phyloP scores from a whole-genome alignment of 139 green algal genomes.

The Closterium sp. region DNA sequence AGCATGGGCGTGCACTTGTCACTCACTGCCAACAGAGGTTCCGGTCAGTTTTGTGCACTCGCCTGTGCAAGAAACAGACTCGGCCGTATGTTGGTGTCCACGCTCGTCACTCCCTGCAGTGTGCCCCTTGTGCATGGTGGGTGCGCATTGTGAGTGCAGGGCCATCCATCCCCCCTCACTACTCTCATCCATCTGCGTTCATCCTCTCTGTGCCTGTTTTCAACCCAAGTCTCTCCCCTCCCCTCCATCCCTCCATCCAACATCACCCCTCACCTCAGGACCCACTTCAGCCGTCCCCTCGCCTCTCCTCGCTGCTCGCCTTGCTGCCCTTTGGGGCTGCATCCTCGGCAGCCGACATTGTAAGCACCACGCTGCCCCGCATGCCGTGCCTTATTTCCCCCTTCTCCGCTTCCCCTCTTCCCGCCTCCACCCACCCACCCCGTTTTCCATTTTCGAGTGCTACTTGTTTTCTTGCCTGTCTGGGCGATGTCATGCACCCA shows the following conservation, averaged over 20 bases:
- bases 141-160: too few species aligned
- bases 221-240: too few species aligned
- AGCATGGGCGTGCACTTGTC: not conserved
- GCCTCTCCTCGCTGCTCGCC: not conserved
- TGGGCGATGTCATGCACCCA: not conserved
- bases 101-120: too few species aligned
- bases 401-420: not conserved
- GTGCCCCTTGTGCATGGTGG: too few species aligned
- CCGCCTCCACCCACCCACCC: not conserved
- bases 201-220: not conserved
- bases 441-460: not conserved
- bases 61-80: too few species aligned
- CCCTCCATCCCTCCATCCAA: too few species aligned
- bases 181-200: too few species aligned
- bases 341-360: not conserved
- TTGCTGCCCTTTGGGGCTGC: not conserved
- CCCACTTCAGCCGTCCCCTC: not conserved
- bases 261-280: not conserved
- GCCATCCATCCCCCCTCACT: too few species aligned
- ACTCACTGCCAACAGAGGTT: not conserved
- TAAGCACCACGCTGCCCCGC: not conserved
- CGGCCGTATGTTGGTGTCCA: too few species aligned
- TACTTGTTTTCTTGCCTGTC: not conserved
- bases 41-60: too few species aligned
- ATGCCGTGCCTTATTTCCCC: not conserved